phyloP scores from a whole-genome alignment of 176 grass and related monocot genomes.

The Tuctoria greenei region DNA sequence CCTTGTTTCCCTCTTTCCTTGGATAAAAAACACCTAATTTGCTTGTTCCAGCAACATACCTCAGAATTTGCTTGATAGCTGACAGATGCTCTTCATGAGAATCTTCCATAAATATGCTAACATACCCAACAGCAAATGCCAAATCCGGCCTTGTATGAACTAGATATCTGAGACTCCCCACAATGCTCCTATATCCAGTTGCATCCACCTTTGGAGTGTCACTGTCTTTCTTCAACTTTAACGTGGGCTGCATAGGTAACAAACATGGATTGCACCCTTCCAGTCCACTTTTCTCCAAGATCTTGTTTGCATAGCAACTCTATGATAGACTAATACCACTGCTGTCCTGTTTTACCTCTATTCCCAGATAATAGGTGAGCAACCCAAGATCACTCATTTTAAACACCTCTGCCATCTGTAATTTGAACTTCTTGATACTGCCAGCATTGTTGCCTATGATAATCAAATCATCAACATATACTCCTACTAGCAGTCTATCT shows the following conservation, averaged over 20 bases:
- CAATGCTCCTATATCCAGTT: accelerated
- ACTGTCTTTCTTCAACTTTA: background rate
- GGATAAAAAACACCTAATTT: too few relatives aligned
- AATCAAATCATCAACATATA: background rate
- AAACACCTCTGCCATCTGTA: too few relatives aligned
- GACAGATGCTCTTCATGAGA: too few relatives aligned
- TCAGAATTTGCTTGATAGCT: background rate
- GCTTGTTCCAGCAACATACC: background rate
- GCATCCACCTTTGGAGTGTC: background rate
- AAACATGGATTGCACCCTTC: accelerated
- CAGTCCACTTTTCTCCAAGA: background rate
- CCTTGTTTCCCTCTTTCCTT: too few relatives aligned
- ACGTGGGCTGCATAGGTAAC: background rate
- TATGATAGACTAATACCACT: accelerated
- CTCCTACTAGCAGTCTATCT: background rate
- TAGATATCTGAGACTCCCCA: background rate
- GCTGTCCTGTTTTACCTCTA: background rate
- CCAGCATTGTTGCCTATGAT: background rate
- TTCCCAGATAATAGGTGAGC: background rate
- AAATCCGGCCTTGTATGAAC: background rate
- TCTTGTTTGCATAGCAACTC: background rate
- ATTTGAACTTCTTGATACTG: background rate
- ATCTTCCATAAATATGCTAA: background rate
- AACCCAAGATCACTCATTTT: too few relatives aligned
- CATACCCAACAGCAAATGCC: background rate